Conservation (phyloP, 2,329 filamentous ascomycete genomes). For the Penicillium sp. region DNA sequence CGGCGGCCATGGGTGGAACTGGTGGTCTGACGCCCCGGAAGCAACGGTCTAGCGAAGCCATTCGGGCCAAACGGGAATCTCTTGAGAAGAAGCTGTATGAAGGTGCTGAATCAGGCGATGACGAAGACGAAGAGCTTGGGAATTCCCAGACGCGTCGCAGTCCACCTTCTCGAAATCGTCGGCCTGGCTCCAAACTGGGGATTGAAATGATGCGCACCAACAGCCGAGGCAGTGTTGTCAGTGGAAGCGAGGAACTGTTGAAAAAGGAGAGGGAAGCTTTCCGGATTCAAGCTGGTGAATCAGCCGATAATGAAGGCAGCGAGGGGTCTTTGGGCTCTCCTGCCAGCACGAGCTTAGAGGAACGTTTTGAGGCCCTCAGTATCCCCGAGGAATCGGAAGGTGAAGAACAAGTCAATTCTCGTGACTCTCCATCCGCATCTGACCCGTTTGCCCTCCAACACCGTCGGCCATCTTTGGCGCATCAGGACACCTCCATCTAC, state of each 20-base stretch:
- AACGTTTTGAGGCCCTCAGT: constrained; percentile 34
- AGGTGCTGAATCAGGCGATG: constrained; percentile 83
- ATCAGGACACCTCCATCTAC: constrained; percentile 24
- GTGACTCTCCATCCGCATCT: constrained; percentile 17
- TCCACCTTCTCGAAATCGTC: constrained; percentile 51
- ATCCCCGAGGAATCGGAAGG: constrained; percentile 37
- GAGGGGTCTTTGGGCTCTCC: constrained; percentile 27
- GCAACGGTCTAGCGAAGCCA: constrained; percentile 69
- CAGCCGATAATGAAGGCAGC: constrained; percentile 21
- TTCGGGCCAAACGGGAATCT: constrained; percentile 71
- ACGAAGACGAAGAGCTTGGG: constrained; percentile 89
- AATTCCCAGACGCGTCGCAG: constrained; percentile 53
- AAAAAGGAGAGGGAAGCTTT: constrained; percentile 37
- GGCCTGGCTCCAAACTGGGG: constrained; percentile 82
- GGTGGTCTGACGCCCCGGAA: constrained; percentile 54
- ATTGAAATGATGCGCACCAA: constrained; percentile 98
- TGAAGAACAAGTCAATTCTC: constrained; percentile 31
- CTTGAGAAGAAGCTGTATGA: constrained; percentile 71
- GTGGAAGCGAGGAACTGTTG: constrained; percentile 43
- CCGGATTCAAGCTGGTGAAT: constrained; percentile 25
- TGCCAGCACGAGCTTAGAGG: constrained; percentile 29
- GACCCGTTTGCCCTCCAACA: not conserved
- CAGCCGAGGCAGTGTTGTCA: constrained; percentile 76
- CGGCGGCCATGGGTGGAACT: constrained; percentile 57
- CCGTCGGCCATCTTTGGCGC: constrained; percentile 17